Conservation (phyloP, 805 yeast species). For the Ogataea philodendri region DNA sequence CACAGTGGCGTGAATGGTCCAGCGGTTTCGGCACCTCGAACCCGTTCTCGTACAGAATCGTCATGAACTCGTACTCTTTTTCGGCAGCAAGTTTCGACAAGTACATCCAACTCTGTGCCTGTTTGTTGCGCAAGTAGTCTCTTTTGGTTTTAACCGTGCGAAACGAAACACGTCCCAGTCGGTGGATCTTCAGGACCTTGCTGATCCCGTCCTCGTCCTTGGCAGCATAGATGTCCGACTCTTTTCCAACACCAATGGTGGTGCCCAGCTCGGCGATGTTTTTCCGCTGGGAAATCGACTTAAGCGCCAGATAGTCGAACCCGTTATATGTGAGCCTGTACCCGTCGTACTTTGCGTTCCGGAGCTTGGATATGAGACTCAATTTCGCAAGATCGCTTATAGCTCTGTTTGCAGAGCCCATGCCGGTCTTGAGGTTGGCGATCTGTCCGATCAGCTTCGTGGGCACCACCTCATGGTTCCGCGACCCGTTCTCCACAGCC, state of each 20-base stretch:
- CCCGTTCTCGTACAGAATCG: conserved; percentile 65
- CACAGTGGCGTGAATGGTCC: conserved; percentile 88
- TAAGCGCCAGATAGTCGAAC: conserved; percentile 87
- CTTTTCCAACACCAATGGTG: conserved; percentile 95
- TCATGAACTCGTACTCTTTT: conserved; percentile 89
- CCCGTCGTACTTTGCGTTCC: conserved; percentile 96
- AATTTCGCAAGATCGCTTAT: conserved; percentile 86
- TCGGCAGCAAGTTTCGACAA: conserved; percentile 87
- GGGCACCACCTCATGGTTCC: conserved; percentile 94
- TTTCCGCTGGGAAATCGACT: conserved; percentile 73
- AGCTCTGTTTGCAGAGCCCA: conserved; percentile 70
- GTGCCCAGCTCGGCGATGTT: conserved; percentile 77
- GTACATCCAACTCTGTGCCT: conserved; percentile 89
- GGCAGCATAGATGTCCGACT: conserved; percentile 88
- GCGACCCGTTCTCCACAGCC: conserved; percentile 87
- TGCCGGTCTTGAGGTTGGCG: conserved; percentile 68
- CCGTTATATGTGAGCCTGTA: conserved; percentile 86
- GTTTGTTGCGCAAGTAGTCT: conserved; percentile 77
- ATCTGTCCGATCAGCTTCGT: conserved; percentile 76
- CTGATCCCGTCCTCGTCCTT: conserved; percentile 61
- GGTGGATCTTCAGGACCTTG: conserved; percentile 82
- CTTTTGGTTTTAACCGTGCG: conserved; percentile 89
- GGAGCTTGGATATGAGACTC: conserved; percentile 68
- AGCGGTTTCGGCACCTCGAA: conserved; percentile 86
- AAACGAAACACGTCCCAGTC: conserved; percentile 93